Conservation (phyloP, 108 stramenopile species). For the Aurantiochytrium sp. region DNA sequence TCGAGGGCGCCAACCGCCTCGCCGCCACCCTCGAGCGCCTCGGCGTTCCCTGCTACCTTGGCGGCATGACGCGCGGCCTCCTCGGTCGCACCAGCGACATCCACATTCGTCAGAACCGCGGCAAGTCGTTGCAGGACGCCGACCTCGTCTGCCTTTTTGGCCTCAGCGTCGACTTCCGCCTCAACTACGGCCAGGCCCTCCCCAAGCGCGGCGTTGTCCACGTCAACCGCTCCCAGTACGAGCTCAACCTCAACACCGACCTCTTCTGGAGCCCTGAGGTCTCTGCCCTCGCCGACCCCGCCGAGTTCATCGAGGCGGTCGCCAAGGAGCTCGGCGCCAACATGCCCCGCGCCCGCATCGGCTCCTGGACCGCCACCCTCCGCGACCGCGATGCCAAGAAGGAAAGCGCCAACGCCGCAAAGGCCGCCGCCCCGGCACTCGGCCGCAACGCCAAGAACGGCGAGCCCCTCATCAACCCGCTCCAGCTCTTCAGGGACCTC, state of each 20-base stretch:
- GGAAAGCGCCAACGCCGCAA: background rate
- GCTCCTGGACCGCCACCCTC: background rate
- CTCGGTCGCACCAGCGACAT: background rate
- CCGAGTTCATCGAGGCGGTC: background rate
- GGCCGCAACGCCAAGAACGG: background rate
- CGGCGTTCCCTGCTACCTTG: conserved; percentile 1
- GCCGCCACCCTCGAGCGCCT: background rate
- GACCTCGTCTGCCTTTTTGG: background rate
- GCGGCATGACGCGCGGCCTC: conserved; percentile 13
- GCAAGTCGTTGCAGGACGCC: background rate
- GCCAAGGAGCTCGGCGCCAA: background rate
- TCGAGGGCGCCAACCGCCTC: conserved; percentile 1
- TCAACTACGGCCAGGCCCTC: background rate
- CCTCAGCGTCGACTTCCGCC: background rate
- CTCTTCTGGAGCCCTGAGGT: background rate
- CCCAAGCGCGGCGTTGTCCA: background rate
- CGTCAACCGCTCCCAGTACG: background rate
- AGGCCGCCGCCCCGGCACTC: background rate
- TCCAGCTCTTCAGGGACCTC: background rate
- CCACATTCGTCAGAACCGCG: conserved; percentile 5
- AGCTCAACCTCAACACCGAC: background rate
- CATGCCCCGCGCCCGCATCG: background rate
- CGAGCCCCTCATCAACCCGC: background rate
- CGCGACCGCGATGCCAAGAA: background rate
- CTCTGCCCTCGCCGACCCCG: background rate